phyloP scores from a whole-genome alignment of 257 asterid genomes.

The Przewalskia tangutica region DNA sequence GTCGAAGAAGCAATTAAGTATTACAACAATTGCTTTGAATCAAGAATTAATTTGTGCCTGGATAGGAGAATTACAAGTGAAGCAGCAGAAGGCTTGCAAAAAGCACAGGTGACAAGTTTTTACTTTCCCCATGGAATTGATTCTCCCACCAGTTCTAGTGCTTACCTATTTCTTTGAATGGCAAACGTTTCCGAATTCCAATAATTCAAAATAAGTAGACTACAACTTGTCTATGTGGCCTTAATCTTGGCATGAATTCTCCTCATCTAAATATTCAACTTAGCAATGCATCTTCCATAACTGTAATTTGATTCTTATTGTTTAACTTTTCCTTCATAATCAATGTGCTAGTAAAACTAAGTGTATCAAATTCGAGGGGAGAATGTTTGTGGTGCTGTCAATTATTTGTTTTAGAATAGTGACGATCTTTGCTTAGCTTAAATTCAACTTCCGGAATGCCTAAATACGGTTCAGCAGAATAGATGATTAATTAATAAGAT shows the following conservation, averaged over 20 bases:
- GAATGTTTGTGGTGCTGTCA: neutral
- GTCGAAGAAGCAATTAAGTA: slow-evolving; percentile 51
- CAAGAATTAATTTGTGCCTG: slow-evolving; percentile 43
- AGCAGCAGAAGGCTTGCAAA: slow-evolving; percentile 76
- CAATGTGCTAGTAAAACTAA: neutral
- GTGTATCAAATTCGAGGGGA: neutral
- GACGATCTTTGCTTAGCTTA: neutral
- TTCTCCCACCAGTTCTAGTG: neutral
- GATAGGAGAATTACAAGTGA: slow-evolving; percentile 82
- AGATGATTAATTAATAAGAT: neutral
- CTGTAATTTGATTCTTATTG: neutral
- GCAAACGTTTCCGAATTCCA: neutral
- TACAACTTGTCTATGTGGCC: neutral
- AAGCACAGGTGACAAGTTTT: slow-evolving; percentile 58
- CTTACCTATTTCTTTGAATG: neutral
- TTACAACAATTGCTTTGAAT: slow-evolving; percentile 54
- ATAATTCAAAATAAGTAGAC: neutral
- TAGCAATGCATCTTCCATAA: neutral
- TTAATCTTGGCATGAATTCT: neutral
- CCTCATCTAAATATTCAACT: neutral
- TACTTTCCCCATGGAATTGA: neutral
- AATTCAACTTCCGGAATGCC: neutral
- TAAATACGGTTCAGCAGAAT: neutral
- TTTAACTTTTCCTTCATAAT: neutral
- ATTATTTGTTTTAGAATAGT: neutral